A percentile compares a stretch with the other conserved stretches of the same genome.
phyloP scores from a whole-genome alignment of 805 yeast genomes.

The Sporopachydermia lactativora region DNA sequence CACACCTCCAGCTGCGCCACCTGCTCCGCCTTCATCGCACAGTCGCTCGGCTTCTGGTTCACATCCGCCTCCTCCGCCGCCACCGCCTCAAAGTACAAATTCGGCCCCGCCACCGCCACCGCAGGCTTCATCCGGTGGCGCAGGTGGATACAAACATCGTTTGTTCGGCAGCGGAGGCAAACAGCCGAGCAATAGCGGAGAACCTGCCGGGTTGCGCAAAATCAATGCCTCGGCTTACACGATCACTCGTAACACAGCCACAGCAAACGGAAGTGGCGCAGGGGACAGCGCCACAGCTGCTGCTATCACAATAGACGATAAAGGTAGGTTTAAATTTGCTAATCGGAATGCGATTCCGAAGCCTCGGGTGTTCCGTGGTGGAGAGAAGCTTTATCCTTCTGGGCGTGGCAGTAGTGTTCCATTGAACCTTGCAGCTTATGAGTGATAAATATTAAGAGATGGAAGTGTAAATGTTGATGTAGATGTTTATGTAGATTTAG shows the following conservation, averaged over 20 bases:
- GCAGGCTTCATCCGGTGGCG: conserved; percentile 12
- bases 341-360: conserved; percentile 63
- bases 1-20: conserved; percentile 4
- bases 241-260: conserved; percentile 25
- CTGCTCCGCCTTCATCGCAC: conserved; percentile 4
- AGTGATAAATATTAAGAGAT: conserved; percentile 7
- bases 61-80: conserved; percentile 14
- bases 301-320: conserved; percentile 41
- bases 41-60: conserved; percentile 9
- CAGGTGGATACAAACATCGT: conserved; percentile 6
- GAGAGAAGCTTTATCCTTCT: conserved; percentile 76
- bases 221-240: conserved; percentile 57
- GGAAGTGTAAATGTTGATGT: background rate
- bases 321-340: conserved; percentile 49
- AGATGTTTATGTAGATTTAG: background rate
- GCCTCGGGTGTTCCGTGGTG: conserved; percentile 69
- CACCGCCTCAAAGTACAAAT: conserved; percentile 12
- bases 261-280: conserved; percentile 10
- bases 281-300: conserved; percentile 2
- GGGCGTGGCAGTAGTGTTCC: conserved; percentile 94
- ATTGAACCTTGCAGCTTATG: conserved; percentile 36
- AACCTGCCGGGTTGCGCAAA: conserved; percentile 36
- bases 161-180: conserved; percentile 11
- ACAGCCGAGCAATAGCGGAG: conserved; percentile 17
- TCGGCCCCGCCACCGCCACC: conserved; percentile 12